Base-by-base conservation (phyloP, 208 protist species). In the Acanthamoeba castellanii region DNA sequence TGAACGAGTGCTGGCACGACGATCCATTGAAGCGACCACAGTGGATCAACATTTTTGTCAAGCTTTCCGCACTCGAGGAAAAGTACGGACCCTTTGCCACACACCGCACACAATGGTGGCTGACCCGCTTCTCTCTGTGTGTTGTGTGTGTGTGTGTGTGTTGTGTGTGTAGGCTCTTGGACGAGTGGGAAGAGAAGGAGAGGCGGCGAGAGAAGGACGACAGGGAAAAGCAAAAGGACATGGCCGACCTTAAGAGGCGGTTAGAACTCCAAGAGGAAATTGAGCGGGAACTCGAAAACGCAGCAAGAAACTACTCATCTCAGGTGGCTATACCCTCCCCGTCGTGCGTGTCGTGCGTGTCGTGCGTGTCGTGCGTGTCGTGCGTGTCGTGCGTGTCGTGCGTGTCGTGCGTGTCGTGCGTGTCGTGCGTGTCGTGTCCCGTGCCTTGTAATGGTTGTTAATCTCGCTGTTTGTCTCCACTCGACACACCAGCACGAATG, bases 1-100 rank as follows among this genome's bases (percentile, higher is more conserved):
- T 87, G 78, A 45, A 37, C 13, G 87, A 92, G 37, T 92, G 87
- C 76, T 92, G 87, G 87, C 52, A 72, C 61, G 59, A 92, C 13
- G 87, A 92, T 64, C 87, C 87, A 6, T 34, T 25, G 18, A 64
- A 72, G 34, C 87, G 87, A 25, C 87, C 87, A 47, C 45, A 37
- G 1, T 92, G 47, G 47, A 50, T 72, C 25, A n/a, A 92, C 11
- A 64, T 92, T 52, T 92, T 76, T 92, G 87, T 34, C 20, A 88
- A 52, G 45, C 37, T 88, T 0, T 18, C 81, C 81, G 32, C n/a
- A 18, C 42, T 88, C 81, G 81, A 88, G 32, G 81, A 88, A n/a
- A 20, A 88, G 52, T 88, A 42, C 68, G 68, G 13, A 30, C 68
- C 45, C 45, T 47, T 47, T 70, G 61, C 4, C 61, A 18, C 32